Evolutionary conservation across 169 alveolate genomes (phyloP).

Genomic region (Miamiensis avidus): DNA sequence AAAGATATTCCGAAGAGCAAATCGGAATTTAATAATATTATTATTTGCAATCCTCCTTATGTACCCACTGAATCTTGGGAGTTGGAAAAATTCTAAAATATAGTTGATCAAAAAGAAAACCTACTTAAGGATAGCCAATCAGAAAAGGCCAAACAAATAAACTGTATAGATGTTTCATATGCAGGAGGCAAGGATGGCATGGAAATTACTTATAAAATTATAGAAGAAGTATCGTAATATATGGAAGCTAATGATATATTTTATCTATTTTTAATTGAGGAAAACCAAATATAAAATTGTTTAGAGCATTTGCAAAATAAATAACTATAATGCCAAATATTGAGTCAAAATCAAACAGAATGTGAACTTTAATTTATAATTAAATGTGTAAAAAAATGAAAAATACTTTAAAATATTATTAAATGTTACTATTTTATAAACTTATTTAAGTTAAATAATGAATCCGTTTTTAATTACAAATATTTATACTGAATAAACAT

Average conservation of each 20-base stretch:
- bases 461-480: too few species aligned
- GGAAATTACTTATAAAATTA: conserved; percentile 9
- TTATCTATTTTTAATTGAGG: conserved; percentile 19
- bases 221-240: not conserved
- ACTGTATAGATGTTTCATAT: conserved; percentile 15
- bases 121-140: not conserved
- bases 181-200: conserved; percentile 23
- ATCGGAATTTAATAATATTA: not conserved
- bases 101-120: not conserved
- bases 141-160: conserved; percentile 17
- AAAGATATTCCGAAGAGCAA: not conserved
- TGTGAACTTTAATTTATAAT: not conserved
- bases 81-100: not conserved
- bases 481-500: too few species aligned
- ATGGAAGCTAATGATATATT: not conserved
- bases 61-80: conserved; percentile 22
- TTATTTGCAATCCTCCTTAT: conserved; percentile 29
- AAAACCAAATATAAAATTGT: not conserved
- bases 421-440: too few species aligned
- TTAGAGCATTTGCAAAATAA: too few species aligned
- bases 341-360: not conserved
- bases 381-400: too few species aligned
- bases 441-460: not conserved
- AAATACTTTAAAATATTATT: too few species aligned
- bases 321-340: not conserved